A percentile compares a stretch with the other conserved stretches of the same genome.
Evolutionary conservation across 225 moss, liverwort and hornwort species (phyloP).

Genomic region (Pseudoscleropodium purum): DNA sequence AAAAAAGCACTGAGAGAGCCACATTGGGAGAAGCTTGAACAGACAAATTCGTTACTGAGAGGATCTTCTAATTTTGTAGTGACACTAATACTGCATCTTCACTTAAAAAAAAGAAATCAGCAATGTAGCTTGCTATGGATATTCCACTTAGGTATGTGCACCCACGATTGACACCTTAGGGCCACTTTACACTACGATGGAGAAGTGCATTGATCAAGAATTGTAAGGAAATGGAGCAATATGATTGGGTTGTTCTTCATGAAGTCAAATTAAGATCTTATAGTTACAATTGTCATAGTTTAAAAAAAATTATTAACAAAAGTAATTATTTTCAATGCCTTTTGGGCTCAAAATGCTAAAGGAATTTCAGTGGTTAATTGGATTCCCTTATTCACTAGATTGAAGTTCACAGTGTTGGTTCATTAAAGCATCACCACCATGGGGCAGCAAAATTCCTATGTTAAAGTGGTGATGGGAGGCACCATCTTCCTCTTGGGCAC

Average conservation of each 20-base stretch:
- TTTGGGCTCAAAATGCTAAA: background rate
- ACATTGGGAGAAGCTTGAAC: too few relatives aligned
- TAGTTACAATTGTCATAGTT: rapidly evolving
- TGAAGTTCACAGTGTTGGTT: background rate
- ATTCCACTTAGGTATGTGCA: background rate
- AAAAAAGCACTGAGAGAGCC: too few relatives aligned
- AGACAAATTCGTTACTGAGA: background rate
- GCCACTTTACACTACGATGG: too few relatives aligned
- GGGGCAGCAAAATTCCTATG: too few relatives aligned
- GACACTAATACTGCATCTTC: background rate
- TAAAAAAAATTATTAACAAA: background rate
- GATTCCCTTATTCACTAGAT: background rate
- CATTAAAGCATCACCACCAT: background rate
- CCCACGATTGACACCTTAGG: rapidly evolving
- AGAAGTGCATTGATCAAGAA: too few relatives aligned
- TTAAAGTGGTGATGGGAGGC: too few relatives aligned
- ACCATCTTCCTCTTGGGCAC: too few relatives aligned
- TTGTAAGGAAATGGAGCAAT: too few relatives aligned
- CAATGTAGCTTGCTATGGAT: background rate
- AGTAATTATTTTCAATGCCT: background rate
- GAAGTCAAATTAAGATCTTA: background rate
- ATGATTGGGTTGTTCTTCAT: too few relatives aligned
- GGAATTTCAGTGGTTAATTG: rapidly evolving
- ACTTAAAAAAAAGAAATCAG: background rate
- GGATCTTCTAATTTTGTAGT: background rate